Evolutionary conservation across 495 filamentous ascomycete genomes (phyloP), one percentile per base, ranked within the genome.

Genomic region (Penicillium salamii): DNA sequence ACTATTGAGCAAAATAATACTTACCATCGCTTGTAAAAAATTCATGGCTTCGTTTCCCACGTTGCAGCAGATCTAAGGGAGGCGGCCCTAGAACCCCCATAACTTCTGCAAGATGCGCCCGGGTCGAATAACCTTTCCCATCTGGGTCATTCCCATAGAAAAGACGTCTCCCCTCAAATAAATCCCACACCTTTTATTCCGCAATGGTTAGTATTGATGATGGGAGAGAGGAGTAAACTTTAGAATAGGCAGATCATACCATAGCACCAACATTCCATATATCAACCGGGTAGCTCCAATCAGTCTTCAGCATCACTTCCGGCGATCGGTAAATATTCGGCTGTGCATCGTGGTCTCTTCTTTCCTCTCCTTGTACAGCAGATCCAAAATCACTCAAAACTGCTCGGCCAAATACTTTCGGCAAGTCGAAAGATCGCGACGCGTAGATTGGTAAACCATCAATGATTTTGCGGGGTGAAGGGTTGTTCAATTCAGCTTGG

Each of bases 311-410:
- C 40, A 79, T 74, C 1, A 78, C 68, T 49, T 82, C 77, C 0
- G 77, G 76, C 5, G 70, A 62, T 23, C 74, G 50, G 45, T 78
- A 79, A 9, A 70, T 19, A 41, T 74, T 56, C 0, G 78, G 67
- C 51, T 72, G 62, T 52, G 62, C 55, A 59, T 68, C 48, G 36
- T 66, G 52, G 49, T 63, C 57, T 18, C 56, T 36, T 31, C 26
- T 57, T 26, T 64, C 48, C 37, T 70, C 59, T 42, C 65, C 68
- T 26, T 83, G 87, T 62, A 88, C 82, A 3, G 89, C 90, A 12
- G 90, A 76, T 37, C 89, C 90, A 67, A 95, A 93, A 74, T 93
- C 90, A 75, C 92, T 90, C 50, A 66, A 44, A 3, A 67, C 39
- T 34, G 60, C 67, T 17, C 42, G 36, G 34, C 54, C 61, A 54